Base-by-base conservation (phyloP, 345 rosid species). In the Barbarea vulgaris region DNA sequence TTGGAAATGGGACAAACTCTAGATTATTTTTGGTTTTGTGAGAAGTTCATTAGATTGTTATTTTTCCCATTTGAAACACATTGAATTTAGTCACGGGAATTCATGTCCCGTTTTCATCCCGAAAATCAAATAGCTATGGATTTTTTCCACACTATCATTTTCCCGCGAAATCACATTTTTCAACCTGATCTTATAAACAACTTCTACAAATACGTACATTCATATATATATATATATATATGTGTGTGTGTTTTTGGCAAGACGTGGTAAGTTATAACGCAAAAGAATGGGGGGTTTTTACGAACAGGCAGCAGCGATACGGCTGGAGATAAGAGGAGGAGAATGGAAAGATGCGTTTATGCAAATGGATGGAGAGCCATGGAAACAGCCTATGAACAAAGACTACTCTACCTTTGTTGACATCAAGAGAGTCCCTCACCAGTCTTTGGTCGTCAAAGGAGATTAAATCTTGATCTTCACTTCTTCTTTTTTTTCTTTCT, bases 341-440 rank as follows among this genome's bases (percentile, higher is more conserved):
- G 97, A 89, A 65, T 86, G 99, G 96, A 84, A 72, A 75, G 83
- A 91, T 47, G 94, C 91, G 24, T 96, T 73, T 77, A 83, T 96
- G 97, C 99, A 93, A 86, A 93, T 95, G 96, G 99, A 96, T 59
- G 99, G 98, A 6, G 97, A 96, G 75, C 99, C 98, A 6, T 91
- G 99, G 98, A 96, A 88, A 71, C 98, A 93, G 42, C 92, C 87
- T 7, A 69, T 93, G 83, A 85, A 55, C 88, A 78, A 51, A 80
- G 96, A 93, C 27, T 80, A 83, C 48, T 89, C 98, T 6, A 85
- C 96, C 4, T 84, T 91, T 69, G 86, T 91, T 44, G 94, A 91
- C 66, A 96, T 96, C 47, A 87, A 83, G 79, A 87, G 90, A 79
- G 91, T 89, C 31, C 97, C 97, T 44, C 77, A 70, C 67, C 93